Conservation (phyloP, 805 yeast genomes). For the Pichia deserticola region DNA sequence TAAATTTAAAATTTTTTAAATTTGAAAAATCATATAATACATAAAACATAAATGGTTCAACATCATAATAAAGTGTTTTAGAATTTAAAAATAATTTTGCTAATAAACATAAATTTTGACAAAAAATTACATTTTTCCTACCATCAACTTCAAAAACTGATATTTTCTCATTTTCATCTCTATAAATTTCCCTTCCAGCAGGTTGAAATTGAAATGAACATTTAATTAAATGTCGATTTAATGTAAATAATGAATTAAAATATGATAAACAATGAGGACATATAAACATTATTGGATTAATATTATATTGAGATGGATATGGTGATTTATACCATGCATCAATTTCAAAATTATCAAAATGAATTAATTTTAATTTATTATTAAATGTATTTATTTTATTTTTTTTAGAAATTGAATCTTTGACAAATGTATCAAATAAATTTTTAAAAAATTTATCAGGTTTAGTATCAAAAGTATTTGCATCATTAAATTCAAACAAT, state of each 20-base stretch:
- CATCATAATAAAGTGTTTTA: constrained; percentile 88
- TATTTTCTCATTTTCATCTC: constrained; percentile 47
- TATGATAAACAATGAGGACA: constrained; percentile 85
- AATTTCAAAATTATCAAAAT: constrained; percentile 65
- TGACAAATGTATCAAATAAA: constrained; percentile 35
- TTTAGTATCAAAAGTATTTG: constrained; percentile 51
- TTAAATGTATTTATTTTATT: constrained; percentile 13
- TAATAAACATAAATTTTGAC: constrained; percentile 83
- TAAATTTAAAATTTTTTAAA: constrained; percentile 56
- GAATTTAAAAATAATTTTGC: constrained; percentile 88
- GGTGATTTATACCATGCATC: constrained; percentile 93
- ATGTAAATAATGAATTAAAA: constrained; percentile 59
- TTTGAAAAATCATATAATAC: constrained; percentile 63
- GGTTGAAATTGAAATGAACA: constrained; percentile 64
- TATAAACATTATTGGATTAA: constrained; percentile 53
- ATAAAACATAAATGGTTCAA: constrained; percentile 90
- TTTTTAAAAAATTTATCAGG: constrained; percentile 36
- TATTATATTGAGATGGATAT: constrained; percentile 79
- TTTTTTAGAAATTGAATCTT: constrained; percentile 32
- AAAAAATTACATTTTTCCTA: constrained; percentile 66
- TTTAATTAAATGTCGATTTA: constrained; percentile 65
- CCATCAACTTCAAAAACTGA: constrained; percentile 94
- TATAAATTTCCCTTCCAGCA: constrained; percentile 87
- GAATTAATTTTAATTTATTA: constrained; percentile 22
- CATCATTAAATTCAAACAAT: constrained; percentile 48